These are phyloP conservation scores for Chlorella sp. DNA, from an alignment of 139 green algal species.

Conservation along the genomic window DNA sequence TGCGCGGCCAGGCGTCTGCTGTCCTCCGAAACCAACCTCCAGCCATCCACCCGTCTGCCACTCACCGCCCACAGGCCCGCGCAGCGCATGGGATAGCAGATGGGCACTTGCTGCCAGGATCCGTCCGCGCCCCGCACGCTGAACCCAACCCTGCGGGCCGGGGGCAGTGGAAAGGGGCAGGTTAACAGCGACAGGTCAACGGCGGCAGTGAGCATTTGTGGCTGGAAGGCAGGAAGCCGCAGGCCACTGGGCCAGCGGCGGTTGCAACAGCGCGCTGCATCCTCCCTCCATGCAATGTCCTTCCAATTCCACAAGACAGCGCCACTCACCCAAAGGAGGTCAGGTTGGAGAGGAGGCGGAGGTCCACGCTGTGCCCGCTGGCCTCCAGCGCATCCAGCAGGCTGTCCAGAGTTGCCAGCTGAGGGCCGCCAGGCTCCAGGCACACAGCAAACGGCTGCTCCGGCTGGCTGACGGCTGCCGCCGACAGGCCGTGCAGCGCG, in stretches of 20 bases:
- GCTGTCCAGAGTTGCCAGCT: not conserved
- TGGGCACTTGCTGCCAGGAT: slow-evolving; percentile 27
- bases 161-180: too few relatives aligned
- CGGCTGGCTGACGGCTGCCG: not conserved
- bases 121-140: not conserved
- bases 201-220: too few relatives aligned
- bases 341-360: slow-evolving; percentile 7
- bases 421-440: not conserved
- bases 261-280: too few relatives aligned
- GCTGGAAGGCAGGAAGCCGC: too few relatives aligned
- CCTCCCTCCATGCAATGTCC: too few relatives aligned
- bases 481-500: not conserved
- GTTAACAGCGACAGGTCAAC: too few relatives aligned
- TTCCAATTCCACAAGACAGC: too few relatives aligned
- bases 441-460: not conserved
- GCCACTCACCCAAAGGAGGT: slow-evolving; percentile 20
- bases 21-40: too few relatives aligned
- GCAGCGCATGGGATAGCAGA: slow-evolving; percentile 33
- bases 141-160: not conserved
- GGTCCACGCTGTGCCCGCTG: slow-evolving; percentile 2
- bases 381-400: slow-evolving; percentile 26
- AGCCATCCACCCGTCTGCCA: too few relatives aligned
- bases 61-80: slow-evolving; percentile 26
- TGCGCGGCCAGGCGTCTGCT: too few relatives aligned
- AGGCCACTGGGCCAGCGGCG: too few relatives aligned